Conservation (phyloP, 306 rosid genomes). For the Fragaria nilgerrensis region DNA sequence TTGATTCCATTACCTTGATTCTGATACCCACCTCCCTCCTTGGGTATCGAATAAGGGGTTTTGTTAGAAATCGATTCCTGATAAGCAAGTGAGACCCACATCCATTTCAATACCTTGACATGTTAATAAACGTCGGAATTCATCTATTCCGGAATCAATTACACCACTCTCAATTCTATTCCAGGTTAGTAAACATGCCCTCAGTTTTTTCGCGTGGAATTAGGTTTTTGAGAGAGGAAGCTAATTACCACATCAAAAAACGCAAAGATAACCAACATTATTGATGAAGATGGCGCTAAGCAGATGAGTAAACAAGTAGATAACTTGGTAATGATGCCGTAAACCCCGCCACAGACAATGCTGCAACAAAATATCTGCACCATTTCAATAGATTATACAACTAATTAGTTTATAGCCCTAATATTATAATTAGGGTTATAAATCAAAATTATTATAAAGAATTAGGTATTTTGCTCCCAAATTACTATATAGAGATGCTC, state of each 20-base stretch:
- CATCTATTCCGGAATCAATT: too few species aligned
- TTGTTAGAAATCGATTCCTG: too few species aligned
- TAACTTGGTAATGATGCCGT: background rate
- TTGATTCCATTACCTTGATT: too few species aligned
- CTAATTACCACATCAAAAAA: conserved; percentile 3
- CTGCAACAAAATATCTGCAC: conserved; percentile 4
- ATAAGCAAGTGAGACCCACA: too few species aligned
- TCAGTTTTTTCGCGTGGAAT: background rate
- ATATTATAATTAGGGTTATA: background rate
- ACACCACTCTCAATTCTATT: too few species aligned
- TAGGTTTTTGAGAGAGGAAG: background rate
- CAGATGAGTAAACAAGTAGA: conserved; percentile 3
- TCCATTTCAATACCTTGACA: too few species aligned
- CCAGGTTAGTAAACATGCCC: too few species aligned
- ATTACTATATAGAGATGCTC: background rate
- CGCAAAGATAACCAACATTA: background rate
- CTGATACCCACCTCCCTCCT: too few species aligned
- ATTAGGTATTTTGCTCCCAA: too few species aligned
- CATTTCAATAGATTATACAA: background rate
- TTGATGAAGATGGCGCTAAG: conserved; percentile 1
- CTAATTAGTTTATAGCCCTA: background rate
- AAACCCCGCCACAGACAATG: conserved; percentile 4
- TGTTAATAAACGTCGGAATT: too few species aligned
- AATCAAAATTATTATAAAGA: background rate
- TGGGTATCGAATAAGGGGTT: too few species aligned